These are phyloP conservation scores for Termitomyces sp. DNA, from an alignment of 768 basidiomycete species.

Conservation along the genomic window DNA sequence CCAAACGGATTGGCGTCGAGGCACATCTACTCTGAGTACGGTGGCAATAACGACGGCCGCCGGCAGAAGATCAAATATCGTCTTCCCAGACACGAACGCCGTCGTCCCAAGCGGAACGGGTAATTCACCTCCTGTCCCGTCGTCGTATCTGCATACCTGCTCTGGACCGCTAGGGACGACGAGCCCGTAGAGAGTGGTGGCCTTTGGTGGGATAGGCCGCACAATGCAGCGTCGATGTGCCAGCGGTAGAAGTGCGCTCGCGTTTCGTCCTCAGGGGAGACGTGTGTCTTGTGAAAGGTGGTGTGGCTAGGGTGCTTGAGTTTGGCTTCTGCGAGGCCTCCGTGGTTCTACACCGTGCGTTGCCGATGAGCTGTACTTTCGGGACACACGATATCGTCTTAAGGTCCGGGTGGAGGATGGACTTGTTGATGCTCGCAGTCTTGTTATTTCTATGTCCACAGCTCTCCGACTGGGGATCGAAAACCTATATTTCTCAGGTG, in stretches of 20 bases:
- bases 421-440: conserved; percentile 66
- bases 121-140: conserved; percentile 82
- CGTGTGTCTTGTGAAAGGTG: conserved; percentile 79
- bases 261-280: conserved; percentile 70
- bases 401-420: conserved; percentile 83
- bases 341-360: conserved; percentile 74
- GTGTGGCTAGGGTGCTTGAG: conserved; percentile 85
- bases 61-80: conserved; percentile 80
- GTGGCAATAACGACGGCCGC: conserved; percentile 72
- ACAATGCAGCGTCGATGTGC: conserved; percentile 90
- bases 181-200: conserved; percentile 82
- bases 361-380: conserved; percentile 91
- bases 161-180: conserved; percentile 58
- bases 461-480: conserved; percentile 55
- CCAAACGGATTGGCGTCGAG: no score
- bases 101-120: conserved; percentile 83
- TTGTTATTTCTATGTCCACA: conserved; percentile 92
- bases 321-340: conserved; percentile 70
- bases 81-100: conserved; percentile 75
- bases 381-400: conserved; percentile 87
- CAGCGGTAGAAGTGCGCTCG: conserved; percentile 86
- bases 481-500: conserved; percentile 47
- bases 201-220: conserved; percentile 71
- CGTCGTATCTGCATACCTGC: conserved; percentile 75
- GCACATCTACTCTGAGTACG: no score